phyloP scores from a whole-genome alignment of 2,329 filamentous ascomycete species.

The Paecilomyces fulvus region DNA sequence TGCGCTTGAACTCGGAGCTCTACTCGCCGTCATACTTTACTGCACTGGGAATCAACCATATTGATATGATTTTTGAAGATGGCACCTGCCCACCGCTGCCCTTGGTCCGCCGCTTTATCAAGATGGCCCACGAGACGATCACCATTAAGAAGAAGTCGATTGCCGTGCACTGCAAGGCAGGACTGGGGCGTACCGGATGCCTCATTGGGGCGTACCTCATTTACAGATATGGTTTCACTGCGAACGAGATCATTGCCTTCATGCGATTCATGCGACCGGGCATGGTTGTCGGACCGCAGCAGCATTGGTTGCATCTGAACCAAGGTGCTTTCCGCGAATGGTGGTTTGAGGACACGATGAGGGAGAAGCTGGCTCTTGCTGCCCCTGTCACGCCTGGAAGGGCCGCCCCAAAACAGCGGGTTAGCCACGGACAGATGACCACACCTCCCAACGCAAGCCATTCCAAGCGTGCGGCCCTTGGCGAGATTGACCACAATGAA shows the following conservation, averaged over 20 bases:
- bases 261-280: constrained; percentile 99
- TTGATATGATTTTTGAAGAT: constrained; percentile 99
- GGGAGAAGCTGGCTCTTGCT: constrained; percentile 68
- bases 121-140: constrained; percentile 89
- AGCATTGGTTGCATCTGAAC: constrained; percentile 98
- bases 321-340: constrained; percentile 96
- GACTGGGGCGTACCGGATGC: constrained; percentile 88
- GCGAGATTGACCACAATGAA: constrained; percentile 82
- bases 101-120: constrained; percentile 91
- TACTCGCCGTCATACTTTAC: constrained; percentile 98
- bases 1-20: constrained; percentile 87
- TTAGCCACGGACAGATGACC: constrained; percentile 61
- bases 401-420: constrained; percentile 51
- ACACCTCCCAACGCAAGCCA: constrained; percentile 76
- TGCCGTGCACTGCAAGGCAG: constrained; percentile 97
- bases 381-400: constrained; percentile 47
- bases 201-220: constrained; percentile 96
- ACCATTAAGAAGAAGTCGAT: constrained; percentile 84
- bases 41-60: constrained; percentile 83
- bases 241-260: constrained; percentile 93
- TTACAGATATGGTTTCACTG: constrained; percentile 93
- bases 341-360: constrained; percentile 75
- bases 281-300: constrained; percentile 97
- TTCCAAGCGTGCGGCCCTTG: constrained; percentile 74
- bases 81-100: constrained; percentile 86